Evolutionary conservation across 306 rosid genomes (phyloP).

Genomic region (Casuarina glauca): DNA sequence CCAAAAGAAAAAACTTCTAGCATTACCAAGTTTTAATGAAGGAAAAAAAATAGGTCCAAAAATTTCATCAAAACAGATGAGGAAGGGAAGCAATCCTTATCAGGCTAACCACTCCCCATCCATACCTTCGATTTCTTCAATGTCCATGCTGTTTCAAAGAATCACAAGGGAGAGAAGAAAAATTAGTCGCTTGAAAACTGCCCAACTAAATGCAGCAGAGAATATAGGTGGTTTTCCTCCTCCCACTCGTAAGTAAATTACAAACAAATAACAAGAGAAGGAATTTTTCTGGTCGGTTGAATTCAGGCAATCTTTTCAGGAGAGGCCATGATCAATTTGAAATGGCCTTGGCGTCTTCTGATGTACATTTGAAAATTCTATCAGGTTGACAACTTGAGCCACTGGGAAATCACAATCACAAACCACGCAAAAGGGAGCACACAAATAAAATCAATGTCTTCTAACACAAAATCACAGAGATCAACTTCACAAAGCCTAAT

Average conservation of each 20-base stretch:
- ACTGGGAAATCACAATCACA: slow-evolving; percentile 10
- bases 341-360: slow-evolving; percentile 16
- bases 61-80: slow-evolving; percentile 36
- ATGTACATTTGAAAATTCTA: not conserved
- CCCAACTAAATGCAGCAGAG: not conserved
- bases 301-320: too few species aligned
- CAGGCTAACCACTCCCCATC: slow-evolving; percentile 83
- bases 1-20: slow-evolving; percentile 27
- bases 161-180: not conserved
- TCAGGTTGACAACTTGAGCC: not conserved
- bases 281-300: not conserved
- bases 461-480: too few species aligned
- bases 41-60: slow-evolving; percentile 30
- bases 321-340: too few species aligned
- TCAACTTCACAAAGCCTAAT: too few species aligned
- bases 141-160: slow-evolving; percentile 66
- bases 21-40: slow-evolving; percentile 18
- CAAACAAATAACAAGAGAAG: not conserved
- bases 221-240: not conserved
- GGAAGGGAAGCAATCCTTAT: slow-evolving; percentile 42
- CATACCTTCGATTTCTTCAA: slow-evolving; percentile 80
- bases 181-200: not conserved
- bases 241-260: not conserved
- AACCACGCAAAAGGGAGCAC: not conserved
- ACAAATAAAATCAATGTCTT: too few species aligned